phyloP scores from a whole-genome alignment of 305 asterid species.

The Fraxinus xanthoxyloides region DNA sequence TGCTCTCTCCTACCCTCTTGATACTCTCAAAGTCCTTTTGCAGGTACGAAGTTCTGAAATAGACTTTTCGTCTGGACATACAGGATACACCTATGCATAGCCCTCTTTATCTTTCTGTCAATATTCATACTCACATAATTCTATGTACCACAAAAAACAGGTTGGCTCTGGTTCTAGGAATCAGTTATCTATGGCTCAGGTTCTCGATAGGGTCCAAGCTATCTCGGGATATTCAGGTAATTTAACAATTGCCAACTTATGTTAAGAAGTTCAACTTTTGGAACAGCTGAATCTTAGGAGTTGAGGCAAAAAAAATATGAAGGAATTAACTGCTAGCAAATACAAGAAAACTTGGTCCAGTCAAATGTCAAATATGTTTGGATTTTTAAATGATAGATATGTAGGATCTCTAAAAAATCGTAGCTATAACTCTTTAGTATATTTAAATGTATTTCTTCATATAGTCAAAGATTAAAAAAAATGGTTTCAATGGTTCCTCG shows the following conservation, averaged over 20 bases:
- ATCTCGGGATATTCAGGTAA: slow-evolving; percentile 83
- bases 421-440: slow-evolving; percentile 2
- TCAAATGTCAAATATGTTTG: slow-evolving; percentile 11
- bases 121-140: not conserved
- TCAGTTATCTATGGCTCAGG: slow-evolving; percentile 46
- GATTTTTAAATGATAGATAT: not conserved
- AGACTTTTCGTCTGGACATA: slow-evolving; percentile 2
- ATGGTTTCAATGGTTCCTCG: not conserved
- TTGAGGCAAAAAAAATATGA: not conserved
- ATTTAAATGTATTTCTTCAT: not conserved
- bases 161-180: slow-evolving; percentile 73
- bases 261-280: not conserved
- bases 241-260: not conserved
- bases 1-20: slow-evolving; percentile 69
- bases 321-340: not conserved
- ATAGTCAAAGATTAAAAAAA: not conserved
- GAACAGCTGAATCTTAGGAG: not conserved
- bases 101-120: not conserved
- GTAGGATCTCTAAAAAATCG: not conserved
- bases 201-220: slow-evolving; percentile 53
- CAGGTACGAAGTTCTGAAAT: slow-evolving; percentile 48
- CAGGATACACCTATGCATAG: not conserved
- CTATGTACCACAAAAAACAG: slow-evolving; percentile 40
- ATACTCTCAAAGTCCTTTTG: slow-evolving; percentile 71
- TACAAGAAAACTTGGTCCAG: not conserved